These are phyloP conservation scores for Acaromyces ingoldii DNA, from an alignment of 1,284 basidiomycete species.

Conservation along the genomic window DNA sequence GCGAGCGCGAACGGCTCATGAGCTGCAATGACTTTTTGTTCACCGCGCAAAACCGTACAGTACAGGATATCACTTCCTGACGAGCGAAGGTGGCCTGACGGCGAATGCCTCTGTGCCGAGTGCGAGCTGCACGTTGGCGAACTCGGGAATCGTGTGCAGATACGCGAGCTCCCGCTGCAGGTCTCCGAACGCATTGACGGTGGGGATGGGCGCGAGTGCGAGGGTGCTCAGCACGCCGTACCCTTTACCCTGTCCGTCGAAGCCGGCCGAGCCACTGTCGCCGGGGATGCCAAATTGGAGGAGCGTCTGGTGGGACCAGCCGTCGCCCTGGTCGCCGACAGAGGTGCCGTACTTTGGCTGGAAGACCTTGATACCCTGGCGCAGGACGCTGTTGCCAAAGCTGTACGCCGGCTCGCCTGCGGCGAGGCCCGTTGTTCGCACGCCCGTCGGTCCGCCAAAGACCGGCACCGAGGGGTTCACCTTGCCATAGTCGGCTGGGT, in stretches of 20 bases:
- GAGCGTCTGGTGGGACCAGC: constrained; percentile 27
- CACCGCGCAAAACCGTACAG: too few species aligned
- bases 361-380: constrained; percentile 24
- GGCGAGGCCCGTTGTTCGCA: constrained; percentile 16
- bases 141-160: constrained; percentile 21
- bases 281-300: constrained; percentile 33
- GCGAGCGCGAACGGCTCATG: too few species aligned
- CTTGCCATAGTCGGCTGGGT: constrained; percentile 28
- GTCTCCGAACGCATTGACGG: constrained; percentile 26
- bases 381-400: constrained; percentile 35
- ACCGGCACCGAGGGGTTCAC: constrained; percentile 33
- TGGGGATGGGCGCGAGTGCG: constrained; percentile 24
- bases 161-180: constrained; percentile 24
- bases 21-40: too few species aligned
- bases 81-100: constrained; percentile 20
- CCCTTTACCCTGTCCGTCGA: constrained; percentile 23
- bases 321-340: constrained; percentile 20
- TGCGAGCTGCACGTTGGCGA: constrained; percentile 23
- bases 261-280: constrained; percentile 26
- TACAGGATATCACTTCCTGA: not conserved
- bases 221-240: constrained; percentile 31
- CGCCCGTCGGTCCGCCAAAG: constrained; percentile 28
- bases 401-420: constrained; percentile 23
- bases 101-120: constrained; percentile 24
- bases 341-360: constrained; percentile 32